phyloP scores from a whole-genome alignment of 352 stramenopile species.

The Phytophthora foliorum region DNA sequence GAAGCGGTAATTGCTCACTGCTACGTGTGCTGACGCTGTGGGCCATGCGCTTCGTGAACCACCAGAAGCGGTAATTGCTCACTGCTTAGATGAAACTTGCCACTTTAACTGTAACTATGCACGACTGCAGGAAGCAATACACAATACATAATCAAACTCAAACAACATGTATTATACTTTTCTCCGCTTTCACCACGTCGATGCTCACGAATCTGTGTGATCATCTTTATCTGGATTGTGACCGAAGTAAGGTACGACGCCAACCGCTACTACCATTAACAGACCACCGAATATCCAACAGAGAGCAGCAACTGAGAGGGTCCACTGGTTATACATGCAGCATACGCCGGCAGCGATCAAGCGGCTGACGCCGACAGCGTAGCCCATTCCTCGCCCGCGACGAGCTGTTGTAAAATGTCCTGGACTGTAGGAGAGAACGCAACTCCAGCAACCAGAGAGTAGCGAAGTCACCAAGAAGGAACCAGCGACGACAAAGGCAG shows the following conservation, averaged over 20 bases:
- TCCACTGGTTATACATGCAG: slow-evolving; percentile 30
- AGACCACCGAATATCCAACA: slow-evolving; percentile 26
- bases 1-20: slow-evolving; percentile 11
- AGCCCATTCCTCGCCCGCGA: slow-evolving; percentile 29
- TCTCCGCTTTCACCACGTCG: background rate
- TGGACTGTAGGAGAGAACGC: slow-evolving; percentile 24
- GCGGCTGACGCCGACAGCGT: slow-evolving; percentile 31
- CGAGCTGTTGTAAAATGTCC: slow-evolving; percentile 15
- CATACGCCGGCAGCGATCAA: slow-evolving; percentile 8
- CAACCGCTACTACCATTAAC: slow-evolving; percentile 13
- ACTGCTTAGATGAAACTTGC: no score
- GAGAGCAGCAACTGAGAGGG: slow-evolving; percentile 27
- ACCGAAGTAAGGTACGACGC: background rate
- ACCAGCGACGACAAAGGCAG: slow-evolving; percentile 13
- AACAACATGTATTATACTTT: background rate
- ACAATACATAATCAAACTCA: background rate
- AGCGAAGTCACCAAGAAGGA: slow-evolving; percentile 15
- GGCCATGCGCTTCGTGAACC: slow-evolving; percentile 38
- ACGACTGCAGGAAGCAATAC: background rate
- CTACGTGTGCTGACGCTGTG: slow-evolving; percentile 82
- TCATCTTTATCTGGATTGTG: background rate
- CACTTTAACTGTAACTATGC: no score
- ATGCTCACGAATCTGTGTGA: background rate
- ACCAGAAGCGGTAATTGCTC: slow-evolving; percentile 16
- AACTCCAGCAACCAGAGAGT: slow-evolving; percentile 34